These are phyloP conservation scores for Chaetoceros tenuissimus DNA, from an alignment of 108 stramenopile species.

Conservation along the genomic window DNA sequence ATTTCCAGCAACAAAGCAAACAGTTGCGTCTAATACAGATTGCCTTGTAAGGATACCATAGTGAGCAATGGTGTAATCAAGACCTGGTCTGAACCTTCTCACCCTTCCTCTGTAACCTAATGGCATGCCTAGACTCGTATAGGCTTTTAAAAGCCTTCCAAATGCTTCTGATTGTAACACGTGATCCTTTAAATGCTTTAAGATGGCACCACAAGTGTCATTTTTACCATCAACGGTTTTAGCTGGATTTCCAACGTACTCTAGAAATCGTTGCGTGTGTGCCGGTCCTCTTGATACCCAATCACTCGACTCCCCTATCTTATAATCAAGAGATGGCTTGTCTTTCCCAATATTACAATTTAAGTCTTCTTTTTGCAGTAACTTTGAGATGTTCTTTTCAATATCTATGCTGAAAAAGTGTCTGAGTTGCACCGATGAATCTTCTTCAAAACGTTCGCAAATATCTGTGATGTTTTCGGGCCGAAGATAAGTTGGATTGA, in stretches of 20 bases:
- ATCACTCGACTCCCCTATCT: conserved; percentile 39
- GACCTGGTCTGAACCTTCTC: conserved; percentile 89
- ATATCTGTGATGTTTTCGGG: conserved; percentile 58
- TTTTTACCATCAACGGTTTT: conserved; percentile 1
- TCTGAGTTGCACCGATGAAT: conserved; percentile 73
- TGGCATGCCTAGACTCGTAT: conserved; percentile 58
- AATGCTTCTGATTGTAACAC: conserved; percentile 56
- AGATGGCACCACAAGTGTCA: conserved; percentile 20
- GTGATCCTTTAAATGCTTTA: conserved; percentile 30
- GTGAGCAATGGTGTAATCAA: conserved; percentile 97
- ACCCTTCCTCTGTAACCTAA: conserved; percentile 56
- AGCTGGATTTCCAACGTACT: conserved; percentile 18
- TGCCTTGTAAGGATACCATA: conserved; percentile 65
- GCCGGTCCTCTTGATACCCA: conserved; percentile 89
- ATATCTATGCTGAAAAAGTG: conserved; percentile 55
- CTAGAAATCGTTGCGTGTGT: conserved; percentile 88
- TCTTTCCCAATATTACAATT: conserved; percentile 41
- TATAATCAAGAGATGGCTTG: conserved; percentile 44
- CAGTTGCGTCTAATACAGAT: conserved; percentile 81
- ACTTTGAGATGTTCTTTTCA: conserved; percentile 27
- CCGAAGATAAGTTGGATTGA: conserved; percentile 50
- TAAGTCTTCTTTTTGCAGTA: conserved; percentile 26
- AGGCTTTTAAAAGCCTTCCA: conserved; percentile 37
- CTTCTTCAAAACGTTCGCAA: conserved; percentile 57
- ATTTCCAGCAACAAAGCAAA: conserved; percentile 63